These are phyloP conservation scores for Imleria badia DNA, from an alignment of 768 basidiomycete species.

Conservation along the genomic window DNA sequence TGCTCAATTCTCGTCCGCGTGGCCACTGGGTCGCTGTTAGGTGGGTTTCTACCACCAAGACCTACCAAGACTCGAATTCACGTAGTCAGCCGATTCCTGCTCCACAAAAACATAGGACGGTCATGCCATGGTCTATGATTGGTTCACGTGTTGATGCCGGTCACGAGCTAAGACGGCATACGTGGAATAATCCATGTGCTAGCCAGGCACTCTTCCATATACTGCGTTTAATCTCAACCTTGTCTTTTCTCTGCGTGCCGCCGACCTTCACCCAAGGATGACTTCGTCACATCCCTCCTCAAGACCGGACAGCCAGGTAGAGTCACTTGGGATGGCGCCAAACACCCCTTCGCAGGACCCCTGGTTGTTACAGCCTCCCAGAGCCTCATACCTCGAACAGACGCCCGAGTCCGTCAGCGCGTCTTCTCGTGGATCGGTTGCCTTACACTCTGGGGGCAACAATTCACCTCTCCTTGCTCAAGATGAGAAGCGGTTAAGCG, in stretches of 20 bases:
- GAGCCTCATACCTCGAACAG: constrained; percentile 28
- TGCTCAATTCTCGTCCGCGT: no score
- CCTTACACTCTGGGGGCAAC: constrained; percentile 20
- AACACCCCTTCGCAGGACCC: constrained; percentile 10
- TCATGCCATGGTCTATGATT: not conserved
- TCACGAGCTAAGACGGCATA: not conserved
- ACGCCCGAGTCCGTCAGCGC: constrained; percentile 13
- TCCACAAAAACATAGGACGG: no score
- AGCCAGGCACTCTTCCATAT: not conserved
- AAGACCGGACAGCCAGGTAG: constrained; percentile 21
- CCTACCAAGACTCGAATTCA: no score
- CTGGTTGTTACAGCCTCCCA: constrained; percentile 16
- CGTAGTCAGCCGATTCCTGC: no score
- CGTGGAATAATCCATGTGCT: not conserved
- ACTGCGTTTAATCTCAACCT: not conserved
- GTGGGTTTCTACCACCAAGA: no score
- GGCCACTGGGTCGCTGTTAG: no score
- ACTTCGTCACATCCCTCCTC: constrained; percentile 12
- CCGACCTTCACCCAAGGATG: not conserved
- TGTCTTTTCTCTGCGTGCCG: not conserved
- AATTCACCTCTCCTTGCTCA: constrained; percentile 25
- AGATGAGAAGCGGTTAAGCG: constrained; percentile 15
- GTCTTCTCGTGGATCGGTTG: constrained; percentile 25
- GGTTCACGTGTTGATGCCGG: not conserved
- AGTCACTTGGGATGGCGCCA: constrained; percentile 5